phyloP scores from a whole-genome alignment of 1,284 basidiomycete genomes.

The Ceratobasidium sp. region DNA sequence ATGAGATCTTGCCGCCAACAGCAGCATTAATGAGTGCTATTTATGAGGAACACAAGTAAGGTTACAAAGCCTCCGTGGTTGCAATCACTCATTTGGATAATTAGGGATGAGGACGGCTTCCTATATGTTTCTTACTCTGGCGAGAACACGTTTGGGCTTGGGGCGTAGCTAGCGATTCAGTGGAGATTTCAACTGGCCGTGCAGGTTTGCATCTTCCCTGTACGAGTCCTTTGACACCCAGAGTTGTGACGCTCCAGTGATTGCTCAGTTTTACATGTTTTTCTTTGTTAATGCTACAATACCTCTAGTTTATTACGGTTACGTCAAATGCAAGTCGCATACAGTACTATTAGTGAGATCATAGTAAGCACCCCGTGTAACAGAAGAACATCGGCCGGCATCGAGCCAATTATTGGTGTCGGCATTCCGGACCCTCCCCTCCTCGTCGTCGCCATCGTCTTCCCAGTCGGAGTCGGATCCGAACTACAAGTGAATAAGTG shows the following conservation, averaged over 20 bases:
- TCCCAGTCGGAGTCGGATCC: slow-evolving; percentile 58
- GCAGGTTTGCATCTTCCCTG: no score
- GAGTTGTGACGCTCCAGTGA: neutral
- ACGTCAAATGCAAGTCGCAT: neutral
- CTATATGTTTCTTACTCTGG: slow-evolving; percentile 96
- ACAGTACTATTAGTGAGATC: neutral
- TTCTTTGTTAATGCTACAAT: no score
- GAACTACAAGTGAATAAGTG: slow-evolving; percentile 68
- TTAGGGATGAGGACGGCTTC: slow-evolving; percentile 95
- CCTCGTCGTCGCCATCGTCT: slow-evolving; percentile 71
- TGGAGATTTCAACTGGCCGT: no score
- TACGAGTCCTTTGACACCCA: no score
- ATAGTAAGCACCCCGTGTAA: neutral
- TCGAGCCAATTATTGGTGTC: slow-evolving; percentile 38
- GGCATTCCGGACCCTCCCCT: slow-evolving; percentile 57
- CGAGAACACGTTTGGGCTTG: slow-evolving; percentile 88
- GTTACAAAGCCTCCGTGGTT: slow-evolving; percentile 41
- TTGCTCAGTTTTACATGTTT: neutral
- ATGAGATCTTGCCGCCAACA: slow-evolving; percentile 97
- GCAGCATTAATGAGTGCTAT: slow-evolving; percentile 99
- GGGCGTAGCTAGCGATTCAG: slow-evolving; percentile 9
- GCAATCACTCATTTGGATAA: slow-evolving; percentile 43
- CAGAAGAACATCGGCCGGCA: neutral
- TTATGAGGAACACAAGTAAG: slow-evolving; percentile 99
- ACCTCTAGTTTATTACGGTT: neutral